Evolutionary conservation across 768 basidiomycete genomes (phyloP).

Genomic region (Mrakia frigida): DNA sequence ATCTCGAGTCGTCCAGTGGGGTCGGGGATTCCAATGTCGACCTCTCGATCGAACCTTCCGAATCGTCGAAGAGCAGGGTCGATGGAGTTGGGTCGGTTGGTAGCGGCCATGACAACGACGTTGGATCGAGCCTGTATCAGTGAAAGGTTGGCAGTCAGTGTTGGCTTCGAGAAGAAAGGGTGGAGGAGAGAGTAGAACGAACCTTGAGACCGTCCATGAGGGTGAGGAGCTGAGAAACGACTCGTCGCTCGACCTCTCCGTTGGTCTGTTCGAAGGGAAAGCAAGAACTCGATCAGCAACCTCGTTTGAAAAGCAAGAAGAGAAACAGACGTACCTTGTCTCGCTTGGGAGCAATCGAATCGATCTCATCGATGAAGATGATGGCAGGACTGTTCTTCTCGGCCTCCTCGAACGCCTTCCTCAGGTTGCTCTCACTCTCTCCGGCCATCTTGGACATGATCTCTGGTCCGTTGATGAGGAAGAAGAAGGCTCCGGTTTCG

Average conservation of each 20-base stretch:
- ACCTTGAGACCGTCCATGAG: slow-evolving; percentile 95
- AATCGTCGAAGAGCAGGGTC: slow-evolving; percentile 98
- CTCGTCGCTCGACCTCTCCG: slow-evolving; percentile 98
- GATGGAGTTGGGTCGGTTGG: slow-evolving; percentile 97
- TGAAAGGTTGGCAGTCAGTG: neutral
- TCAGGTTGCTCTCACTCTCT: slow-evolving; percentile 91
- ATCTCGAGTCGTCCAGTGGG: slow-evolving; percentile 98
- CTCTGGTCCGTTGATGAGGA: slow-evolving; percentile 98
- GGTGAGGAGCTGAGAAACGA: slow-evolving; percentile 95
- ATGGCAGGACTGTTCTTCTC: slow-evolving; percentile 99
- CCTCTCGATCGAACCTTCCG: slow-evolving; percentile 98
- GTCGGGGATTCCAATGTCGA: slow-evolving; percentile 98
- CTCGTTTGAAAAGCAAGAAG: too few species aligned
- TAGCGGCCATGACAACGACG: slow-evolving; percentile 99
- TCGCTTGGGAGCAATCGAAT: slow-evolving; percentile 98
- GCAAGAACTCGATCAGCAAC: neutral
- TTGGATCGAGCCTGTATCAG: slow-evolving; percentile 71
- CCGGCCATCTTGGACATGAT: slow-evolving; percentile 99
- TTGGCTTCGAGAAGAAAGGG: too few species aligned
- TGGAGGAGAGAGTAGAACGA: neutral
- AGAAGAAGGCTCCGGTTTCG: slow-evolving; percentile 99
- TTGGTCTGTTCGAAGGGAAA: slow-evolving; percentile 61
- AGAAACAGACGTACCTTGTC: slow-evolving; percentile 67
- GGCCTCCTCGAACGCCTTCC: slow-evolving; percentile 98
- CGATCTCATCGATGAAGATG: slow-evolving; percentile 99